Conservation (phyloP, 2,329 filamentous ascomycete species). For the Talaromyces sp. region DNA sequence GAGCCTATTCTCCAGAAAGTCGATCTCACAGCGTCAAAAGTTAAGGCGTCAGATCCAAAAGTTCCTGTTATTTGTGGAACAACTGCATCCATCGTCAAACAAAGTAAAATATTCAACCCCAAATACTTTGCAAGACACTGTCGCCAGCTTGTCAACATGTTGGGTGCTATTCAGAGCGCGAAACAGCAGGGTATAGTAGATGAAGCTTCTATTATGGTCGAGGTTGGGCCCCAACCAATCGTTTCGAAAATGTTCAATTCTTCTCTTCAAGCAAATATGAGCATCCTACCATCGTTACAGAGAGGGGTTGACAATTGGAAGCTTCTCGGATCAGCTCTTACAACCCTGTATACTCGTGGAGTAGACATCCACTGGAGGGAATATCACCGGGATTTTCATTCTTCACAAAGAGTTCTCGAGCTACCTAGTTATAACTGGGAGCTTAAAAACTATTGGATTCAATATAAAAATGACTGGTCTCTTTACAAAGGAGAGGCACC, state of each 20-base stretch:
- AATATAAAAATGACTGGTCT: slow-evolving; percentile 66
- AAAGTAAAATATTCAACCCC: slow-evolving; percentile 26
- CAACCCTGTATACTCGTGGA: background rate
- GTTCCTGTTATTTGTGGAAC: slow-evolving; percentile 33
- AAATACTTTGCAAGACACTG: slow-evolving; percentile 52
- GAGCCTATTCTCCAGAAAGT: slow-evolving; percentile 29
- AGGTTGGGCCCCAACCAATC: slow-evolving; percentile 4
- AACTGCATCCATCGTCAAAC: slow-evolving; percentile 28
- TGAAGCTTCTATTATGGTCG: background rate
- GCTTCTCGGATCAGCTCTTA: background rate
- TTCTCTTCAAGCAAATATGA: background rate
- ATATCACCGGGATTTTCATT: slow-evolving; percentile 54
- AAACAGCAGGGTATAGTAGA: background rate
- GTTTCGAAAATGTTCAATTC: background rate
- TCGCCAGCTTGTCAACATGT: slow-evolving; percentile 23
- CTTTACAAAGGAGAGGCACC: slow-evolving; percentile 58
- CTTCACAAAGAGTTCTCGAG: slow-evolving; percentile 12
- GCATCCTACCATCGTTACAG: slow-evolving; percentile 32
- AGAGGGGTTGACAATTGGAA: slow-evolving; percentile 26
- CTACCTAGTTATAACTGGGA: slow-evolving; percentile 66
- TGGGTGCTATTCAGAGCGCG: background rate
- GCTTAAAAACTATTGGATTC: slow-evolving; percentile 69
- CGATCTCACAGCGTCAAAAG: slow-evolving; percentile 28
- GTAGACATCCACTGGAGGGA: slow-evolving; percentile 61
- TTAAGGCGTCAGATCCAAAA: slow-evolving; percentile 33